Evolutionary conservation across 1,284 basidiomycete genomes (phyloP).

Genomic region (Psilocybe mexicana): DNA sequence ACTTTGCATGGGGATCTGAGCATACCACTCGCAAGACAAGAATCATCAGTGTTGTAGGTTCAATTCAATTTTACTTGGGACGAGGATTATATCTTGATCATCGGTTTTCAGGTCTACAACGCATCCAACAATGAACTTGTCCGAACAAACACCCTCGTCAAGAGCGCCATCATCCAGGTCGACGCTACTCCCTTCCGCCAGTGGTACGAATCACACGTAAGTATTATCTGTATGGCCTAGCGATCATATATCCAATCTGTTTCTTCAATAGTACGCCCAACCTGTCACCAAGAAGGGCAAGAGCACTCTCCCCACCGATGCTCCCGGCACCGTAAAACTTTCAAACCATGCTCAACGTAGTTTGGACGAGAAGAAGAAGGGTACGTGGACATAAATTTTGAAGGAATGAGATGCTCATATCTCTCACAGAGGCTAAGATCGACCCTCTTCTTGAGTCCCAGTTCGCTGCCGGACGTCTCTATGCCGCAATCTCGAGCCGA

Average conservation of each 20-base stretch:
- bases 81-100: conserved; percentile 2
- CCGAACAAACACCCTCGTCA: conserved; percentile 97
- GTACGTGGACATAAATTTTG: conserved; percentile 36
- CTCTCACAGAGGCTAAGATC: conserved; percentile 75
- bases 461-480: conserved; percentile 87
- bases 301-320: conserved; percentile 47
- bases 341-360: conserved; percentile 88
- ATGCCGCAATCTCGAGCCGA: conserved; percentile 87
- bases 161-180: conserved; percentile 91
- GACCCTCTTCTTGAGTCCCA: conserved; percentile 86
- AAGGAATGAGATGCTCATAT: not conserved
- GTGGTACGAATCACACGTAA: conserved; percentile 95
- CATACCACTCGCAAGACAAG: conserved; percentile 91
- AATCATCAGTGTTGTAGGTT: conserved; percentile 89
- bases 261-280: conserved; percentile 74
- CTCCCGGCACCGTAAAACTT: conserved; percentile 72
- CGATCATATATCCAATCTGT: not conserved
- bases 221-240: conserved; percentile 32
- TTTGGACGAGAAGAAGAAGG: conserved; percentile 88
- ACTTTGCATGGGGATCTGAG: conserved; percentile 97
- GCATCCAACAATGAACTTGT: conserved; percentile 98
- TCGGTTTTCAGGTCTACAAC: conserved; percentile 80
- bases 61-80: conserved; percentile 6
- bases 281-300: conserved; percentile 89
- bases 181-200: conserved; percentile 97